A percentile compares a stretch with the other conserved stretches of the same genome.
Conservation (phyloP, 75 land plant species). For the Gnetum montanum region DNA sequence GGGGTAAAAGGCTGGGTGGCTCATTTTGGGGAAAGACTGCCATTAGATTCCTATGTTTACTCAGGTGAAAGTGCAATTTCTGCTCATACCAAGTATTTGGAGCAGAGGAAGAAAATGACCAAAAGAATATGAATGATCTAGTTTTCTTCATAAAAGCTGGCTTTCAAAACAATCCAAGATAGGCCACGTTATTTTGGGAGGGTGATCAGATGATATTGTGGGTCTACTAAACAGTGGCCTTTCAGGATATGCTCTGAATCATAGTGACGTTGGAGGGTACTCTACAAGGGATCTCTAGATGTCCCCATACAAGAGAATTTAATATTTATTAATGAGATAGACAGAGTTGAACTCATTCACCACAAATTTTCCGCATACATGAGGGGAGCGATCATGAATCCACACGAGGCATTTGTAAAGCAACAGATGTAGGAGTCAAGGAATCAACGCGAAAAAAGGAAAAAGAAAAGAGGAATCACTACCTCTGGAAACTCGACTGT, state of each 20-base stretch:
- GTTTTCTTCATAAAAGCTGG: slow-evolving; percentile 92
- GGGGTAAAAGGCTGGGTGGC: slow-evolving; percentile 86
- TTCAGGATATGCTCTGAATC: slow-evolving; percentile 77
- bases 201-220: slow-evolving; percentile 93
- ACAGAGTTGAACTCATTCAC: slow-evolving; percentile 93
- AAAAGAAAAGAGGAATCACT: too few species aligned
- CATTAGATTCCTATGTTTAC: slow-evolving; percentile 61
- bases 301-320: slow-evolving; percentile 51
- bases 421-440: too few species aligned
- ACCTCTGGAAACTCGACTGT: too few species aligned
- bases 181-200: slow-evolving; percentile 89
- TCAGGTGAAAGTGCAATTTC: slow-evolving; percentile 82
- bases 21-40: slow-evolving; percentile 92
- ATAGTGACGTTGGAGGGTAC: slow-evolving; percentile 94
- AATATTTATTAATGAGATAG: slow-evolving; percentile 83
- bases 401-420: too few species aligned
- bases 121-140: slow-evolving; percentile 13
- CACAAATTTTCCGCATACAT: slow-evolving; percentile 70
- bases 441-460: too few species aligned
- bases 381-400: too few species aligned
- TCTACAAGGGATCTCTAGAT: slow-evolving; percentile 60
- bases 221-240: slow-evolving; percentile 84
- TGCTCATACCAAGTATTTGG: slow-evolving; percentile 78
- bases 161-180: slow-evolving; percentile 63
- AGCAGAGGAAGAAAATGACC: slow-evolving; percentile 41